Base-by-base conservation (phyloP, 2,329 filamentous ascomycete species). In the Neofusicoccum laricinum region DNA sequence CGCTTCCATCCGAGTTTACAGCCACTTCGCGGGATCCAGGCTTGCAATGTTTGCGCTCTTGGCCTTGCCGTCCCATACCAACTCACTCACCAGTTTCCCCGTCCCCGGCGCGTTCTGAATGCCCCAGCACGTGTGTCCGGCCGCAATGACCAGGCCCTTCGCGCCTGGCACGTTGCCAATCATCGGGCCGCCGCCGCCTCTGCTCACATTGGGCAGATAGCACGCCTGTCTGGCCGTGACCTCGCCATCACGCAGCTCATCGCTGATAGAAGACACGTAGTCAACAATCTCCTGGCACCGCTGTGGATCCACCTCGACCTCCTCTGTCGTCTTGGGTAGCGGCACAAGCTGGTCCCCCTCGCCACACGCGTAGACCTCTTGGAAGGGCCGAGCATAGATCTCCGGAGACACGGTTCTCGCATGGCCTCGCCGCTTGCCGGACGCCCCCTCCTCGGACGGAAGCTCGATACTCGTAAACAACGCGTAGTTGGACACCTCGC, bases 51-150 rank as follows among this genome's bases (percentile, higher is more conserved):
- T 73, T 65, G 77, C 80, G 73, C 77, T 81, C 76, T 67, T 77
- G 11, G 74, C 72, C 68, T 68, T 68, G 0, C 79, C 79, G 25
- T 81, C 80, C 72, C 78, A 81, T 38, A 81, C 78, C 68, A 81
- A 72, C 71, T 82, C 80, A 68, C 72, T 76, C 58, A 83, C 71
- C 68, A 80, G 65, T 68, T 78, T 80, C 1, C 78, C 80, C 40
- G 94, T 98, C 1, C 85, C 95, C 1, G 94, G 93, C 0, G 88
- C 92, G 79, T 99, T 98, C 79, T 98, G 94, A 21, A 99, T 97
- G 0, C 95, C 95, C 95, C 95, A 99, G 79, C 94, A 98, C 1
- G 93, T 97, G 80, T 99, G 95, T 0, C 95, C 95, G 0, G 92
- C 85, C 0, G 95, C 95, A 66, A 98, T 82, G 75, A 90, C 89